Evolutionary conservation across 1,284 basidiomycete species (phyloP), one percentile per base, ranked within the genome.

Genomic region (Dichomitus squalens): DNA sequence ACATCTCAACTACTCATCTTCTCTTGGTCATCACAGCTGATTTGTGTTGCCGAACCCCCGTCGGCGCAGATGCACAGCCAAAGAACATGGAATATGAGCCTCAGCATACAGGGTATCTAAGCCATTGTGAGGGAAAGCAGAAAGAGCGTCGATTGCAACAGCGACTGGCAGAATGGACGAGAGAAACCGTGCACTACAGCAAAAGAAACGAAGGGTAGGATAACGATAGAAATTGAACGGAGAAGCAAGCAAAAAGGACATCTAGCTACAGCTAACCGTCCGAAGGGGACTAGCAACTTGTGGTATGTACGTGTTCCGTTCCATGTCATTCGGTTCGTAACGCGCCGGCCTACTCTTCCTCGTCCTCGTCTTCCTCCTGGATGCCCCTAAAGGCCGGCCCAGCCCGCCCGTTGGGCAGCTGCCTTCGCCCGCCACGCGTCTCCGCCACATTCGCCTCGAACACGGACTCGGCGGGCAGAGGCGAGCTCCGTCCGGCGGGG

Each of bases 311-410:
- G 18, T 11, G 46, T 39, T 40, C n/a, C 7, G 29, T 33, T 16
- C 20, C 2, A 40, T 31, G 11, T 31, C 6, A 31, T 5, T 31
- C 6, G 29, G 5, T 11, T 11, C 11, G 29, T 31, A 11, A 11
- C 11, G 29, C 29, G 23, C 23, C 27, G 14, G 43, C 11, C 51
- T 55, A 61, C 68, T 88, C 86, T 67, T 90, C 88, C 61, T 86
- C 89, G 52, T 84, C 83, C 61, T 85, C 89, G 60, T 92, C 89
- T 66, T 90, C 89, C 69, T 91, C 89, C 68, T 89, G 85, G 57
- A 90, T 90, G 18, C 85, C 71, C 54, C 77, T 79, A 66, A 88
- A 87, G 9, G 87, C 83, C 49, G 82, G 83, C 0, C 85, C 88
- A 21, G 83, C 75, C 20, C 89, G 79, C 25, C 73, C 76, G 52